Evolutionary conservation across 1,139 yeast genomes (phyloP).

Genomic region (Hyphopichia wangnamkhiaoensis): DNA sequence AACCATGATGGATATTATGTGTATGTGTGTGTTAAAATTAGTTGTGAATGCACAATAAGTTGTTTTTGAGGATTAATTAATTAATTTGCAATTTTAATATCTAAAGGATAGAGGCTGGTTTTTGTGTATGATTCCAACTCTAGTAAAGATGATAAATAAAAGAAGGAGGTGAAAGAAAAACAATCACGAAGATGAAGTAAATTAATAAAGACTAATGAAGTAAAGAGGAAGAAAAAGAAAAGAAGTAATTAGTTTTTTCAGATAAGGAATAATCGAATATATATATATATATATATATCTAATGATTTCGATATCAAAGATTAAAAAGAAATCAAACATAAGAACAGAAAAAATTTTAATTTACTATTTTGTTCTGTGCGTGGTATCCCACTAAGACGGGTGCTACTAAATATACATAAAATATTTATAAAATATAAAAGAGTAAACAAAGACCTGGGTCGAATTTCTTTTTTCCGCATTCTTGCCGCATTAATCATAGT

Average conservation of each 20-base stretch:
- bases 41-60: too few species aligned
- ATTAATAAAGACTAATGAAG: neutral
- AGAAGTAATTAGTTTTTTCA: neutral
- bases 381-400: too few species aligned
- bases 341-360: neutral
- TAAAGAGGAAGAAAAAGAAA: neutral
- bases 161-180: neutral
- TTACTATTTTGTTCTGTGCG: neutral
- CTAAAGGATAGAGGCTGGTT: too few species aligned
- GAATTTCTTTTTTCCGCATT: too few species aligned
- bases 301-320: neutral
- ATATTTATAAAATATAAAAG: too few species aligned
- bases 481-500: too few species aligned
- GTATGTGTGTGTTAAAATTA: slow-evolving; percentile 6
- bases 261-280: slow-evolving; percentile 2
- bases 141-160: too few species aligned
- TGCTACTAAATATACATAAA: too few species aligned
- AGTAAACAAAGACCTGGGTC: too few species aligned
- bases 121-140: neutral
- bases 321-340: neutral
- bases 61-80: too few species aligned
- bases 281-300: slow-evolving; percentile 2
- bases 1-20: slow-evolving; percentile 26
- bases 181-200: neutral
- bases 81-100: too few species aligned